phyloP scores from a whole-genome alignment of 2,329 filamentous ascomycete species.

The Xylariales sp. region DNA sequence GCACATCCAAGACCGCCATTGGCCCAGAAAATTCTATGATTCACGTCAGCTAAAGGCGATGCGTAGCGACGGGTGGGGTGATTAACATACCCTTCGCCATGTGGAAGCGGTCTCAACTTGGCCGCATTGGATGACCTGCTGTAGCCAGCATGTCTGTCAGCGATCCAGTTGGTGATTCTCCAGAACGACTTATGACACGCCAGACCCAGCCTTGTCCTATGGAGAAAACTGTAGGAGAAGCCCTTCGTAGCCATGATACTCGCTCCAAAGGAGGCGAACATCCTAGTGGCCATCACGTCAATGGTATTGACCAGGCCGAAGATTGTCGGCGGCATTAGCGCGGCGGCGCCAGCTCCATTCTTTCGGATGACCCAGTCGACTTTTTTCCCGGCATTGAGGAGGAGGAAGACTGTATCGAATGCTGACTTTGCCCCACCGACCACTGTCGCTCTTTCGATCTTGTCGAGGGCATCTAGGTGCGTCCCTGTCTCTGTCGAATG shows the following conservation, averaged over 20 bases:
- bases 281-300: slow-evolving; percentile 21
- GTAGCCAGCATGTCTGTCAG: slow-evolving; percentile 14
- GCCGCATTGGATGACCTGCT: slow-evolving; percentile 9
- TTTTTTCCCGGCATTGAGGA: slow-evolving; percentile 19
- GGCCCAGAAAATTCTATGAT: slow-evolving; percentile 20
- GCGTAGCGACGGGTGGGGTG: neutral
- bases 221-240: slow-evolving; percentile 19
- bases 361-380: slow-evolving; percentile 23
- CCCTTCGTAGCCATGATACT: slow-evolving; percentile 26
- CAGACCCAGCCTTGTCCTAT: slow-evolving; percentile 12
- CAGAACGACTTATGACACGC: slow-evolving; percentile 14
- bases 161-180: slow-evolving; percentile 17
- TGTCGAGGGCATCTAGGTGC: slow-evolving; percentile 9
- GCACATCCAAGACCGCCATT: slow-evolving; percentile 18
- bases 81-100: slow-evolving; percentile 18
- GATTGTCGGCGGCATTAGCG: slow-evolving; percentile 24
- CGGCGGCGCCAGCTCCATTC: slow-evolving; percentile 17
- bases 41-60: slow-evolving; percentile 5
- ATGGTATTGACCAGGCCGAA: slow-evolving; percentile 23
- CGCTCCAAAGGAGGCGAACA: slow-evolving; percentile 20
- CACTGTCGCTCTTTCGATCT: slow-evolving; percentile 19
- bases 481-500: slow-evolving; percentile 23
- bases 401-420: slow-evolving; percentile 21
- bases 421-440: slow-evolving; percentile 24
- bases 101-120: slow-evolving; percentile 13